Evolutionary conservation across 148 eudicot species (phyloP), one percentile per base, ranked within the genome.

Genomic region (Pouteria glomerata): DNA sequence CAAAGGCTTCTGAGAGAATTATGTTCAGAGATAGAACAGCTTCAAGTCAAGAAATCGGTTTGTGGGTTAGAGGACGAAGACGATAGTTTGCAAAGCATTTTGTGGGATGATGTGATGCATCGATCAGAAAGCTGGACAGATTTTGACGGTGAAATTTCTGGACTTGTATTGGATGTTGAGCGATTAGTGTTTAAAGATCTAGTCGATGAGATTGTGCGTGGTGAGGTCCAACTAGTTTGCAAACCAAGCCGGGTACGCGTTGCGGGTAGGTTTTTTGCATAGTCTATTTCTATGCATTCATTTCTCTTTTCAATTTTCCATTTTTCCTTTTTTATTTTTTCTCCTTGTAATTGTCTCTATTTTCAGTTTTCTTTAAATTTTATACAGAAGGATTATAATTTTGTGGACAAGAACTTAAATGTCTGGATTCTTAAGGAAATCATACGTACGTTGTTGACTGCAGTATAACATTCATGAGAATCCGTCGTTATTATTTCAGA

Each of bases 181-280:
- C 80, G 99, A 50, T 80, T 79, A 44, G 82, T 95, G 66, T 95
- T 91, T n/a, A 95, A 88, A 61, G 97, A 95, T 66, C 78, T 95
- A 65, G 89, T 95, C 48, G 75, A 75, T 45, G 99, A 91, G 81
- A 70, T 95, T 44, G 87, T 95, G 23, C 69, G 69, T 3, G 87
- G 92, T 1, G 96, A 87, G 83, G 78, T n/a, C n/a, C 87, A 16
- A 72, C 76, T 62, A 77, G 76, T 4, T 63, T 58, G 75, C 76
- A 74, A 63, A 70, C 31, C n/a, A 82, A 78, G 76, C 69, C 82
- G 12, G 83, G 72, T 51, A 76, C 89, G 75, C 87, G 80, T 45
- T 57, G 87, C 78, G 89, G 86, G 76, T n/a, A 87, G 82, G 80
- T 86, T 89, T 51, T 87, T 85, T 67, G 72, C 82, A 55, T 86